Base-by-base conservation (phyloP, 257 asterid genomes). In the Plectranthus barbatus region DNA sequence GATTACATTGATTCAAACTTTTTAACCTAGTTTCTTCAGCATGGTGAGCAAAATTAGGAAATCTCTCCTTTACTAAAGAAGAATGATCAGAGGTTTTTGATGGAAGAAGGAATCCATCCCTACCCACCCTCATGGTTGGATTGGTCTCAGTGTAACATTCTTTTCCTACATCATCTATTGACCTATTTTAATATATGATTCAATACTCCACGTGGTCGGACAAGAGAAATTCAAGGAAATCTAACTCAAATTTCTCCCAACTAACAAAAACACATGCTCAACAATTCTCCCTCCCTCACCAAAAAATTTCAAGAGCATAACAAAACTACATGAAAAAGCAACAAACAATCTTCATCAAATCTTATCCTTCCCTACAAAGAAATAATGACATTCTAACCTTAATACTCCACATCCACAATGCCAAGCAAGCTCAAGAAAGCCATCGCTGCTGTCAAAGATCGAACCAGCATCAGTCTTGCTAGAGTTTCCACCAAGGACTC, bases 341-440 rank as follows among this genome's bases (percentile, higher is more conserved):
- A 49, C 36, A 45, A 39, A 44, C 2, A 29, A 49, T 13, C 20
- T 49, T 21, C 36, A 45, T n/a, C n/a, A n/a, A n/a, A 60, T 42
- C 66, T n/a, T 20, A 21, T 7, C 9, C 13, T 40, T 59, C 42
- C 37, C 54, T 56, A 53, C 41, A 36, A 36, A 7, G 41, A 36
- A 40, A 12, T 14, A 54, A 74, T 29, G 17, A 61, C 15, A 20
- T 63, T 36, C 9, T 53, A 29, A 34, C 21, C 34, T 29, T 34
- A 19, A 9, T 9, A 5, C 8, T 33, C 29, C 29, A 7, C n/a
- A 17, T 56, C 62, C 29, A 67, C 70, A 73, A 90, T 90, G 97
- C 72, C 97, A 62, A 87, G 95, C 88, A 90, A 87, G 82, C 84
- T 90, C 5, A 81, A 90, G 80, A 90, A 83, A 73, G 94, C 97